A percentile compares a stretch with the other conserved stretches of the same genome.
These are phyloP conservation scores for Clavispora carvajalis DNA, from an alignment of 805 yeast genomes.

Conservation along the genomic window DNA sequence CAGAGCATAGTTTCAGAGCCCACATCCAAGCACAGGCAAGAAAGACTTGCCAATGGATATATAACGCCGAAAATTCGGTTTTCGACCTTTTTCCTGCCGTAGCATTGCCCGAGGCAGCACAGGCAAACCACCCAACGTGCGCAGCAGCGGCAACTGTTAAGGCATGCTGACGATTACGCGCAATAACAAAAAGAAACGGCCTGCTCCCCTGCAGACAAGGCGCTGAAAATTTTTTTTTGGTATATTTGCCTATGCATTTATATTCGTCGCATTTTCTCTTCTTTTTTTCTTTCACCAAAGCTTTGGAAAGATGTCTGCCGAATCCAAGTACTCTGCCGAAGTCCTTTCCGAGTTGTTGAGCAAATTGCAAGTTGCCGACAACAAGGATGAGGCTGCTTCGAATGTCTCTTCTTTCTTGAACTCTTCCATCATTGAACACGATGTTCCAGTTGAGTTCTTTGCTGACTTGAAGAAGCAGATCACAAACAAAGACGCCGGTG, in stretches of 20 bases:
- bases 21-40: too few relatives aligned
- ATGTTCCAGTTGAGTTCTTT: constrained; percentile 89
- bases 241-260: constrained; percentile 13
- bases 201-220: constrained; percentile 9
- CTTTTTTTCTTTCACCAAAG: constrained; percentile 10
- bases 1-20: neutral
- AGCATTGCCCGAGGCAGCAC: too few relatives aligned
- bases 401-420: constrained; percentile 90
- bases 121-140: neutral
- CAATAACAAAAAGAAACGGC: constrained; percentile 8
- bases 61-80: neutral
- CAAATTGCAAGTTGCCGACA: constrained; percentile 90
- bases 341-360: constrained; percentile 91
- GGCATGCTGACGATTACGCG: constrained; percentile 2
- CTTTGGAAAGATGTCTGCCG: constrained; percentile 45
- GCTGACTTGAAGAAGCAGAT: constrained; percentile 68
- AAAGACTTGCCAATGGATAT: neutral
- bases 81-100: neutral
- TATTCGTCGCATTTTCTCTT: constrained; percentile 7
- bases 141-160: neutral
- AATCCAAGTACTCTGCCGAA: constrained; percentile 60
- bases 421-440: constrained; percentile 97
- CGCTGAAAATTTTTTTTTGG: constrained; percentile 12
- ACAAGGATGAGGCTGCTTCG: constrained; percentile 78
- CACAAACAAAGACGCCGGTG: constrained; percentile 60